These are phyloP conservation scores for Gnaphalium uliginosum DNA, from an alignment of 129 eudicot species.

Conservation along the genomic window DNA sequence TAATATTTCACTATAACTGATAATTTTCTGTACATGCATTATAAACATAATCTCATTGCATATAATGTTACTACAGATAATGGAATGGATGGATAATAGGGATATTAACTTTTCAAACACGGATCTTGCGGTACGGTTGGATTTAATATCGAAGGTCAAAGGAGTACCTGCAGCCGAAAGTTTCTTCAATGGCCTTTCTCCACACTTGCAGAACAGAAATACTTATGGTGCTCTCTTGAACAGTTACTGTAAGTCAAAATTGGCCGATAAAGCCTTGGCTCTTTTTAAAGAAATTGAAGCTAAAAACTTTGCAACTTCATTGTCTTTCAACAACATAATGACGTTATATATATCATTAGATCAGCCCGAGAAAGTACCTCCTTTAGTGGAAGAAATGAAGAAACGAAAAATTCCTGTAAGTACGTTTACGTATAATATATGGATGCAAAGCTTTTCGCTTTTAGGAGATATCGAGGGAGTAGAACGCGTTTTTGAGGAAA, in stretches of 20 bases:
- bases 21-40: neutral
- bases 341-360: conserved; percentile 48
- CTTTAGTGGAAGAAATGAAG: conserved; percentile 65
- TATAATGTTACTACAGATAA: conserved; percentile 45
- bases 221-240: conserved; percentile 76
- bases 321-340: conserved; percentile 67
- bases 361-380: conserved; percentile 68
- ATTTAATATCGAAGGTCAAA: conserved; percentile 53
- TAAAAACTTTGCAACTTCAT: conserved; percentile 36
- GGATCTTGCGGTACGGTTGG: conserved; percentile 61
- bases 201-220: conserved; percentile 34
- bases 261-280: conserved; percentile 58
- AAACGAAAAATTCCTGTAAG: conserved; percentile 41
- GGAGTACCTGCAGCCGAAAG: conserved; percentile 73
- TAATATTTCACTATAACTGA: neutral
- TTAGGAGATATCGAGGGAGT: conserved; percentile 67
- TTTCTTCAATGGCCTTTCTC: conserved; percentile 56
- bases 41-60: neutral
- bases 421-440: conserved; percentile 45
- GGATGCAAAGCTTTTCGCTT: conserved; percentile 61
- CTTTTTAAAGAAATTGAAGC: conserved; percentile 61
- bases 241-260: conserved; percentile 59
- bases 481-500: conserved; percentile 72
- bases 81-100: conserved; percentile 84
- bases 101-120: conserved; percentile 33